A percentile compares a stretch with the other conserved stretches of the same genome.
Conservation (phyloP, 106 monocot genomes). For the Phalaenopsis aphrodite region DNA sequence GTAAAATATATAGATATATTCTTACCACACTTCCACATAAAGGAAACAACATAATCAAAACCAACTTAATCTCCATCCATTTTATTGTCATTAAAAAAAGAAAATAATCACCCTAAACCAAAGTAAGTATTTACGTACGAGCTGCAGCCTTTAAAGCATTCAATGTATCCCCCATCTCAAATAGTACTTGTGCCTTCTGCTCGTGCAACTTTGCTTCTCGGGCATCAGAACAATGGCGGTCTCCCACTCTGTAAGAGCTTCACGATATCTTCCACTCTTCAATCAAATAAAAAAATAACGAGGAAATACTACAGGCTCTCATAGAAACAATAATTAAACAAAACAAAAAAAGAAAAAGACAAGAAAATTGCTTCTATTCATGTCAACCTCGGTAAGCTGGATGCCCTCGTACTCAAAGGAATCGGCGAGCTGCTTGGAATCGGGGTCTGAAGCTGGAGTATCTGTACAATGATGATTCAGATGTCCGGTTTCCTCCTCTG, state of each 20-base stretch:
- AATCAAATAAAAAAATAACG: constrained; percentile 4
- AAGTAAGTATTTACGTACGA: constrained; percentile 18
- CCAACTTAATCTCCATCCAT: too few relatives aligned
- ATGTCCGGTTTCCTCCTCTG: constrained; percentile 12
- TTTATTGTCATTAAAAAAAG: background rate
- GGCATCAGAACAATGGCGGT: constrained; percentile 36
- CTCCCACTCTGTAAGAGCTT: constrained; percentile 75
- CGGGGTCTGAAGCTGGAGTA: constrained; percentile 6
- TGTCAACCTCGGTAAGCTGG: constrained; percentile 64
- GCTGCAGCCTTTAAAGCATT: constrained; percentile 40
- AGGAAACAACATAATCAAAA: too few relatives aligned
- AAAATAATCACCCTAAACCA: background rate
- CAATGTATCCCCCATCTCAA: constrained; percentile 59
- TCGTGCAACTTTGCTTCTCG: constrained; percentile 45
- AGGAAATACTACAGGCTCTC: too few relatives aligned
- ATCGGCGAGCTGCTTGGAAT: constrained; percentile 25
- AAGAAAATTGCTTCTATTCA: background rate
- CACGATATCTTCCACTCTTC: constrained; percentile 60
- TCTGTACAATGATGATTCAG: background rate
- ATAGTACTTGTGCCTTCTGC: constrained; percentile 58
- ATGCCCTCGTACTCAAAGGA: constrained; percentile 47
- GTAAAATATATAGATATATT: too few relatives aligned
- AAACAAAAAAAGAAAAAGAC: background rate
- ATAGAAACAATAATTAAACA: too few relatives aligned
- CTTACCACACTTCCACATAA: too few relatives aligned